Conservation (phyloP, 495 filamentous ascomycete species). For the Podospora pseudopauciseta region DNA sequence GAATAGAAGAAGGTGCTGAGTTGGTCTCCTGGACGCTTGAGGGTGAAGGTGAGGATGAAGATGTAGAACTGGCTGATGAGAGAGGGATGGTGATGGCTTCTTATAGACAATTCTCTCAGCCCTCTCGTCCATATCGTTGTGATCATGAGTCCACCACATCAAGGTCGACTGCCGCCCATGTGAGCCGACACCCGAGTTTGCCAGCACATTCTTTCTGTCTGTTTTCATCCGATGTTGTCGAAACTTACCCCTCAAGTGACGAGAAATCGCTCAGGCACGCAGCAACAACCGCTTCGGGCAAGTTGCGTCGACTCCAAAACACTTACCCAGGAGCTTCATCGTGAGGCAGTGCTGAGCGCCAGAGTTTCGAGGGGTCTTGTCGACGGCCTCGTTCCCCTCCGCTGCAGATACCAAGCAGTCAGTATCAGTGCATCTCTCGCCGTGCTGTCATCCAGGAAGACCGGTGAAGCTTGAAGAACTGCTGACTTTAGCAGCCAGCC, state of each 20-base stretch:
- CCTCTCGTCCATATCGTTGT: not conserved
- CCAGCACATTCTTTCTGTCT: not conserved
- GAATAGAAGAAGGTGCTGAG: not conserved
- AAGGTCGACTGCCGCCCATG: not conserved
- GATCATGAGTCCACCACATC: not conserved
- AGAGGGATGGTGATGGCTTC: not conserved
- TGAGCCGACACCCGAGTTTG: not conserved
- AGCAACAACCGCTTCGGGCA: not conserved
- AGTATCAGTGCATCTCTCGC: not conserved
- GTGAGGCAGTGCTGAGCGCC: not conserved
- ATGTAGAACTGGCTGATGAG: not conserved
- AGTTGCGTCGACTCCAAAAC: slow-evolving; percentile 1
- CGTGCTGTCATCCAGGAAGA: not conserved
- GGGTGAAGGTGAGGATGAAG: not conserved
- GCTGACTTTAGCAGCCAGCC: not conserved
- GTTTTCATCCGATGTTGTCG: slow-evolving; percentile 8
- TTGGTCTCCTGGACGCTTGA: slow-evolving; percentile 16
- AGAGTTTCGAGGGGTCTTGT: not conserved
- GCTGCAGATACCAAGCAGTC: not conserved
- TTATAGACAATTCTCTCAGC: slow-evolving; percentile 14
- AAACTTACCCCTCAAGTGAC: slow-evolving; percentile 4
- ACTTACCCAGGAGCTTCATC: not conserved
- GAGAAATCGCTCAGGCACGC: slow-evolving; percentile 6
- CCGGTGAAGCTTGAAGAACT: not conserved
- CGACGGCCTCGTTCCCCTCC: not conserved